phyloP scores from a whole-genome alignment of 2,329 filamentous ascomycete species.

The Hymenoscyphus albidus region DNA sequence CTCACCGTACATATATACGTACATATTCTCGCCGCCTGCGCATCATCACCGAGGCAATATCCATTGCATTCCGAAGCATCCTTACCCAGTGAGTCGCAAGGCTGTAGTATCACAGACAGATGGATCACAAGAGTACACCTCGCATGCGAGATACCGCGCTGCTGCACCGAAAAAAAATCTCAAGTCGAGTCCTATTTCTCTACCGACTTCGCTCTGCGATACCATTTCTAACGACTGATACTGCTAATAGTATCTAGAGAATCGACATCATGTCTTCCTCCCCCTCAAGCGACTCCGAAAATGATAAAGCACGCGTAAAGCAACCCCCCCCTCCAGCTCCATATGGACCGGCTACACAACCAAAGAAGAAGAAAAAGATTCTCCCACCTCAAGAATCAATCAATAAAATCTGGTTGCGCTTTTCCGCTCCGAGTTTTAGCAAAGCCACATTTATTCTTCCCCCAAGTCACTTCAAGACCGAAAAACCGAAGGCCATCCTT shows the following conservation, averaged over 20 bases:
- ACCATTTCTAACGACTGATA: background rate
- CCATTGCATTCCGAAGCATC: background rate
- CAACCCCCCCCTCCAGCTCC: slow-evolving; percentile 13
- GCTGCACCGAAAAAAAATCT: background rate
- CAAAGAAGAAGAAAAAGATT: slow-evolving; percentile 56
- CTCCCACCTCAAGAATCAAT: slow-evolving; percentile 62
- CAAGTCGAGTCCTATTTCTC: background rate
- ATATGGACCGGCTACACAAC: slow-evolving; percentile 36
- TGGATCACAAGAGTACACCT: background rate
- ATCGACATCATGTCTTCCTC: slow-evolving; percentile 20
- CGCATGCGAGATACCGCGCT: background rate
- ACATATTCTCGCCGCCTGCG: background rate
- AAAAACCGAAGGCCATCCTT: slow-evolving; percentile 30
- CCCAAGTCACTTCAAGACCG: slow-evolving; percentile 12
- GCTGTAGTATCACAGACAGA: background rate
- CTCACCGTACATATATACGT: background rate
- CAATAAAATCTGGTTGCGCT: slow-evolving; percentile 62
- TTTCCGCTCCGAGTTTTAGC: slow-evolving; percentile 57
- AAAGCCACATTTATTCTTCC: slow-evolving; percentile 64
- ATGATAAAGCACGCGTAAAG: slow-evolving; percentile 7
- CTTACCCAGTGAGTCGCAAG: background rate
- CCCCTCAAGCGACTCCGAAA: slow-evolving; percentile 24
- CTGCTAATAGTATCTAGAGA: background rate
- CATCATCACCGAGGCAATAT: background rate
- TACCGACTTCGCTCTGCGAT: background rate